Evolutionary conservation across 768 basidiomycete species (phyloP).

Genomic region (Termitomyces sp.): DNA sequence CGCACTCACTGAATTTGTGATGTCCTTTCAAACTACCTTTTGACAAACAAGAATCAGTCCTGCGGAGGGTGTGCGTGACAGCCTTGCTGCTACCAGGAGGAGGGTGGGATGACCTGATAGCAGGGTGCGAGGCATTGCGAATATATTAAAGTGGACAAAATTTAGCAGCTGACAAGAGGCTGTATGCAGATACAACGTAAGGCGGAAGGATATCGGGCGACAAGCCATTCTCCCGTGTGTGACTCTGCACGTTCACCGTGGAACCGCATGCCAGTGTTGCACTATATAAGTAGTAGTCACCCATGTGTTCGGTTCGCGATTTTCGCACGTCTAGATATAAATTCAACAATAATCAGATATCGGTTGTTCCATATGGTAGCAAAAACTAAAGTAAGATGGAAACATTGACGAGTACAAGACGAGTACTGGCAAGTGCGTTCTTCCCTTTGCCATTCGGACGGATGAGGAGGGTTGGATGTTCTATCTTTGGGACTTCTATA

Average conservation of each 20-base stretch:
- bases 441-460: too few relatives aligned
- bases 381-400: background rate
- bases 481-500: background rate
- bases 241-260: background rate
- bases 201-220: background rate
- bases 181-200: background rate
- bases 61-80: slow-evolving; percentile 4
- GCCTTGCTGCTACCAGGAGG: slow-evolving; percentile 11
- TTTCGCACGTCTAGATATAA: too few relatives aligned
- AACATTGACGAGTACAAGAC: too few relatives aligned
- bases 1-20: slow-evolving; percentile 1
- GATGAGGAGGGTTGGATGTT: too few relatives aligned
- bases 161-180: slow-evolving; percentile 2
- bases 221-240: background rate
- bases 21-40: background rate
- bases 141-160: background rate
- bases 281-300: too few relatives aligned
- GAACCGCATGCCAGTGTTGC: too few relatives aligned
- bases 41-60: background rate
- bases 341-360: background rate
- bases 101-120: background rate
- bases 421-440: too few relatives aligned
- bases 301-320: too few relatives aligned
- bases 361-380: background rate
- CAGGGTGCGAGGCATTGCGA: slow-evolving; percentile 2